A percentile compares a stretch with the other conserved stretches of the same genome.
Evolutionary conservation across 192 early-diverging fungal genomes (phyloP).

Genomic region (Coemansia sp.): DNA sequence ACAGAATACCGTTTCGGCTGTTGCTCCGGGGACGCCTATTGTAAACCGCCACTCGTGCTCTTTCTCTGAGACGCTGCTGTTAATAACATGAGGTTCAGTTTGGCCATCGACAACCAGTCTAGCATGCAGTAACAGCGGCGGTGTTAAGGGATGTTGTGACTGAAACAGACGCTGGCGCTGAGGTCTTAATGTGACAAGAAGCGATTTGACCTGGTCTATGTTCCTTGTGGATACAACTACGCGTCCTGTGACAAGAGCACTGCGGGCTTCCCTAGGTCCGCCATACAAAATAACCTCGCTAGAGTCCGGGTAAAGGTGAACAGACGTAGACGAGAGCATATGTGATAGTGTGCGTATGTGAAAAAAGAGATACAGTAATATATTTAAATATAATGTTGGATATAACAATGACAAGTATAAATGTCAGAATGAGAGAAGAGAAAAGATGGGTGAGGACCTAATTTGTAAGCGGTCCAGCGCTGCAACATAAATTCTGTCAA

Average conservation of each 20-base stretch:
- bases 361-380: neutral
- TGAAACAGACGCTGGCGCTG: slow-evolving; percentile 40
- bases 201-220: slow-evolving; percentile 18
- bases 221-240: slow-evolving; percentile 21
- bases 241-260: slow-evolving; percentile 28
- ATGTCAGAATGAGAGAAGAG: too few species aligned
- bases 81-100: slow-evolving; percentile 12
- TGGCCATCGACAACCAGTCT: slow-evolving; percentile 19
- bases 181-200: slow-evolving; percentile 34
- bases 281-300: slow-evolving; percentile 32
- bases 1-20: slow-evolving; percentile 31
- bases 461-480: too few species aligned
- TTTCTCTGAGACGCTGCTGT: slow-evolving; percentile 9
- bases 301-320: slow-evolving; percentile 25
- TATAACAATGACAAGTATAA: neutral
- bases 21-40: slow-evolving; percentile 28
- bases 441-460: too few species aligned
- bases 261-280: slow-evolving; percentile 31
- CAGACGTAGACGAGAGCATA: slow-evolving; percentile 23
- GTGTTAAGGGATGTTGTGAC: slow-evolving; percentile 18
- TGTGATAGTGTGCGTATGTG: neutral
- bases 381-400: neutral
- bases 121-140: slow-evolving; percentile 14
- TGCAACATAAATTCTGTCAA: too few species aligned
- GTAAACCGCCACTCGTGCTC: slow-evolving; percentile 40